A percentile compares a stretch with the other conserved stretches of the same genome.
phyloP scores from a whole-genome alignment of 768 basidiomycete genomes.

The Hericium alpestre region DNA sequence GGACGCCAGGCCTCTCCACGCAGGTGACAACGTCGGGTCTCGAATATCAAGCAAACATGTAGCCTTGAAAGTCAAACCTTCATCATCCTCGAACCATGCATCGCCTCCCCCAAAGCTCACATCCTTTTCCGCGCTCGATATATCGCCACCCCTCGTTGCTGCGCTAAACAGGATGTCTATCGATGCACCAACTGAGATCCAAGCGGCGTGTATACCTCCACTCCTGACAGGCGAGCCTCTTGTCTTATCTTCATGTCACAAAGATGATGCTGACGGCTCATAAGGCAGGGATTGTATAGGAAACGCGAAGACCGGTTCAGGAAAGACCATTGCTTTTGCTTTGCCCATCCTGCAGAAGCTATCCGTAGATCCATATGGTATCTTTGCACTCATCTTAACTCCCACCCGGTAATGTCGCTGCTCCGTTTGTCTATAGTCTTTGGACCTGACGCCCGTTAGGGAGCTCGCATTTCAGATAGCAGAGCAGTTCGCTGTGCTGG shows the following conservation, averaged over 20 bases:
- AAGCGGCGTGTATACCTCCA: constrained; percentile 81
- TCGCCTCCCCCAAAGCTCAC: constrained; percentile 9
- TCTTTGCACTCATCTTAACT: constrained; percentile 87
- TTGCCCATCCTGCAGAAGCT: constrained; percentile 87
- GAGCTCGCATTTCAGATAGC: constrained; percentile 96
- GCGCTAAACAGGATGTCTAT: constrained; percentile 82
- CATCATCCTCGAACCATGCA: background rate
- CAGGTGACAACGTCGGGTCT: background rate
- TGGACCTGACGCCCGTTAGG: constrained; percentile 29
- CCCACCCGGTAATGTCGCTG: constrained; percentile 73
- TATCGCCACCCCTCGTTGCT: constrained; percentile 46
- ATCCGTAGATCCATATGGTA: constrained; percentile 83
- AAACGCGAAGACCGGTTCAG: constrained; percentile 94
- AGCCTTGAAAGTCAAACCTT: constrained; percentile 3
- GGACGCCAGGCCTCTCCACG: constrained; percentile 9
- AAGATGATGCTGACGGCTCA: constrained; percentile 11
- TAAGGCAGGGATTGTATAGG: constrained; percentile 93
- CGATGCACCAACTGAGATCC: constrained; percentile 73
- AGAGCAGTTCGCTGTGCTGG: constrained; percentile 90
- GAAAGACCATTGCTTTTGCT: constrained; percentile 97
- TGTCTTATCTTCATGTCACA: background rate
- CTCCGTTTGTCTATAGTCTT: background rate
- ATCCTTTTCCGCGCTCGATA: constrained; percentile 48
- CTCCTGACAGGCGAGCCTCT: constrained; percentile 58
- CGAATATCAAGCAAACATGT: constrained; percentile 13